These are phyloP conservation scores for Didymella lethalis DNA, from an alignment of 2,329 filamentous ascomycete species.

Conservation along the genomic window DNA sequence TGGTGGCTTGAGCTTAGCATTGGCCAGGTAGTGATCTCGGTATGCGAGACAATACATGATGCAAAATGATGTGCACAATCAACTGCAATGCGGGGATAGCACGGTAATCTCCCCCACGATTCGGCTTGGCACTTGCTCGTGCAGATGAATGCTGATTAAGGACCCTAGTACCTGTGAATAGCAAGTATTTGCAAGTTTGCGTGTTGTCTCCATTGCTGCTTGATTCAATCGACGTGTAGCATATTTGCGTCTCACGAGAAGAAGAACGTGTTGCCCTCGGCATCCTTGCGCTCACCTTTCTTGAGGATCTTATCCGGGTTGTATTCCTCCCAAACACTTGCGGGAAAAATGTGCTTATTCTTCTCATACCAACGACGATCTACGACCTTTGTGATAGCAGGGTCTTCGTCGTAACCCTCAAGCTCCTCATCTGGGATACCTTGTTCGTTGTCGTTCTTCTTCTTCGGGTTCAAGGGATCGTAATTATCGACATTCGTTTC, in stretches of 20 bases:
- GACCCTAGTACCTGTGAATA: neutral
- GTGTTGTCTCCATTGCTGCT: neutral
- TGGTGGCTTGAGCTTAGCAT: constrained; percentile 24
- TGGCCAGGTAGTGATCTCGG: constrained; percentile 3
- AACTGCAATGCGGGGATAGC: constrained; percentile 6
- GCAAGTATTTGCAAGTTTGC: neutral
- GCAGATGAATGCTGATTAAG: neutral
- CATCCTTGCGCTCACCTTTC: constrained; percentile 79
- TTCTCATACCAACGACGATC: constrained; percentile 96
- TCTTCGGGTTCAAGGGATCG: constrained; percentile 53
- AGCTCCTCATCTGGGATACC: constrained; percentile 57
- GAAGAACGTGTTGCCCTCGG: constrained; percentile 92
- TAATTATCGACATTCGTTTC: constrained; percentile 41
- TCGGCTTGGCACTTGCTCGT: neutral
- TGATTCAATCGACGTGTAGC: neutral
- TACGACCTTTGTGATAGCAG: constrained; percentile 87
- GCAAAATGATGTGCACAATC: constrained; percentile 6
- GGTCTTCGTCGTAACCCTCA: constrained; percentile 81
- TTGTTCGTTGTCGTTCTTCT: constrained; percentile 47
- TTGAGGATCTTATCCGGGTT: constrained; percentile 88
- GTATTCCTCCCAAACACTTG: constrained; percentile 94
- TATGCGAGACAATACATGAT: constrained; percentile 1
- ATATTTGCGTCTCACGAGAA: constrained; percentile 39
- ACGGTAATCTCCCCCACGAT: neutral
- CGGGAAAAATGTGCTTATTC: constrained; percentile 98